Base-by-base conservation (phyloP, 2,329 filamentous ascomycete species). In the Falciphora oryzae region DNA sequence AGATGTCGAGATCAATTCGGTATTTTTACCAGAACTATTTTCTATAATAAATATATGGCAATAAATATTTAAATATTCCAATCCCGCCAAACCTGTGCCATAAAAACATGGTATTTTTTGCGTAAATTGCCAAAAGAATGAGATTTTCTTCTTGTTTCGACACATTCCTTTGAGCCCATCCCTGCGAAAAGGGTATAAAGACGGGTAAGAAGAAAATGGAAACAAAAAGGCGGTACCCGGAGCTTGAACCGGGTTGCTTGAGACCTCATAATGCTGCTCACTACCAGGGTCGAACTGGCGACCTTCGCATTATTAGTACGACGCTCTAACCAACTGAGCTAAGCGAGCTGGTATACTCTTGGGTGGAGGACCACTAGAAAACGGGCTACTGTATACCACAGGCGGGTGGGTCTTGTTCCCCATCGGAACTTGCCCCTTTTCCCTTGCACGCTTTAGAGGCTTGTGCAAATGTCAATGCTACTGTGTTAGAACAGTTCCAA, bases 261-360 rank as follows among this genome's bases (percentile, higher is more conserved):
- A 53, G 44, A 53, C 44, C 44, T 53, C 10, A 53, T 53, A 53
- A 53, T 53, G 44, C 44, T 53, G 44, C 44, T 53, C 44, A 53
- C 44, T 53, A 53, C 44, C 44, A 53, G 44, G 44, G 44, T 53
- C 44, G 44, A 53, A 53, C 44, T 53, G 44, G 44, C 44, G 44
- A 53, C 44, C 44, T 53, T 53, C 44, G 44, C 44, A 53, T 53
- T 53, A 53, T 53, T 53, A 53, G 44, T 53, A 53, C 44, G 44
- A 53, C 44, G 44, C 44, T 53, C 44, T 53, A 53, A 53, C 44
- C 44, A 53, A 53, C 44, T 53, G 44, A 53, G 44, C 44, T 53
- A 53, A 53, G 44, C 44, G 44, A 53, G 44, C 44, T 53, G 44
- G 18, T 8, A n/a, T 53, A 22, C 44, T 53, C 44, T 53, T 53